These are phyloP conservation scores for Aspergillus fumigatus DNA, from an alignment of 2,329 filamentous ascomycete genomes.

Conservation along the genomic window DNA sequence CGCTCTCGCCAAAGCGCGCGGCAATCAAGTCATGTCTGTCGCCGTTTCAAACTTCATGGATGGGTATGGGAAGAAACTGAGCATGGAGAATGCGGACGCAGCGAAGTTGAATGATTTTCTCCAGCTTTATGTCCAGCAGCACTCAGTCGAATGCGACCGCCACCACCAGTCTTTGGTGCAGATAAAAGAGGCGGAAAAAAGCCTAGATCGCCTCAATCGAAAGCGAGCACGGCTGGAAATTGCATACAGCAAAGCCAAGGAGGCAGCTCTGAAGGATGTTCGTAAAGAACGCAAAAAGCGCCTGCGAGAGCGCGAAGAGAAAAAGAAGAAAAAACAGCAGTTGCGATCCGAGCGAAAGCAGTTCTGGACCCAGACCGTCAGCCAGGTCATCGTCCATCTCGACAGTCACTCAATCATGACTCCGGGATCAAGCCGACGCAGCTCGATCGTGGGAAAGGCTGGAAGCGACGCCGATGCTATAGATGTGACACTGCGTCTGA, in stretches of 20 bases:
- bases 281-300: slow-evolving; percentile 22
- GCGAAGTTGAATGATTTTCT: slow-evolving; percentile 32
- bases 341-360: slow-evolving; percentile 26
- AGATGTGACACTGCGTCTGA: slow-evolving; percentile 44
- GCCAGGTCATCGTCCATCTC: slow-evolving; percentile 33
- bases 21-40: slow-evolving; percentile 19
- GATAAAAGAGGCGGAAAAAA: slow-evolving; percentile 21
- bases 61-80: slow-evolving; percentile 29
- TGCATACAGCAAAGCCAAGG: slow-evolving; percentile 15
- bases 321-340: slow-evolving; percentile 12
- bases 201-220: slow-evolving; percentile 15
- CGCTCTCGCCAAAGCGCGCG: slow-evolving; percentile 27
- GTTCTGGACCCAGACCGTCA: slow-evolving; percentile 36
- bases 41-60: slow-evolving; percentile 30
- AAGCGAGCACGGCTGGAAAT: slow-evolving; percentile 12
- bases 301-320: slow-evolving; percentile 14
- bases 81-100: slow-evolving; percentile 25
- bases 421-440: slow-evolving; percentile 12
- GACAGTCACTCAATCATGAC: slow-evolving; percentile 22
- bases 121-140: slow-evolving; percentile 28
- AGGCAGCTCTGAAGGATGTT: slow-evolving; percentile 17
- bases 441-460: slow-evolving; percentile 17
- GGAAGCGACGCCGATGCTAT: slow-evolving; percentile 9
- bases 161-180: slow-evolving; percentile 21
- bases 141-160: slow-evolving; percentile 21